Conservation (phyloP, 257 asterid species). For the Solanum dulcamara region DNA sequence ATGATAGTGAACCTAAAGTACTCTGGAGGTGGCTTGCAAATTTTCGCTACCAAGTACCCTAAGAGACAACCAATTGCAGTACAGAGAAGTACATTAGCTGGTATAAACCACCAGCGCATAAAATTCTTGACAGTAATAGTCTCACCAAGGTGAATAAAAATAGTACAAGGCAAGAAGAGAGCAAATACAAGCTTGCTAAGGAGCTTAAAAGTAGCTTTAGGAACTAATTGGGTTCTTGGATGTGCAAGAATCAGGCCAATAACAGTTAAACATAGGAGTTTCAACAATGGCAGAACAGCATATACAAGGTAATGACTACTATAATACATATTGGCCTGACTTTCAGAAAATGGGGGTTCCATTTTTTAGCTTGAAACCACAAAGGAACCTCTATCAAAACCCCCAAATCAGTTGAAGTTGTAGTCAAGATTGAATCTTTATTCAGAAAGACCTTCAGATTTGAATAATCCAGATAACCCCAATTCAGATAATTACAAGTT, state of each 20-base stretch:
- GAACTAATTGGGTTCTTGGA: slow-evolving; percentile 67
- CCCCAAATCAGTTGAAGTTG: neutral
- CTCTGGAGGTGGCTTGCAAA: slow-evolving; percentile 77
- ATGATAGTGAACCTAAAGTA: slow-evolving; percentile 66
- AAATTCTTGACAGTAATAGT: slow-evolving; percentile 61
- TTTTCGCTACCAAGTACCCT: slow-evolving; percentile 56
- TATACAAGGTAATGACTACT: slow-evolving; percentile 35
- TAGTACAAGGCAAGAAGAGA: slow-evolving; percentile 72
- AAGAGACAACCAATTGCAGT: slow-evolving; percentile 68
- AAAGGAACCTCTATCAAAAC: neutral
- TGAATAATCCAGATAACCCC: neutral
- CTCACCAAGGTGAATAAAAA: slow-evolving; percentile 83
- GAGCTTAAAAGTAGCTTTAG: slow-evolving; percentile 82
- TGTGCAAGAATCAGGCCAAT: slow-evolving; percentile 70
- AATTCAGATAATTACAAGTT: neutral
- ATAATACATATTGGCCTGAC: slow-evolving; percentile 4
- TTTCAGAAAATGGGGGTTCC: slow-evolving; percentile 17
- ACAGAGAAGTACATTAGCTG: slow-evolving; percentile 75
- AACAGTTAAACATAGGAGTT: slow-evolving; percentile 56
- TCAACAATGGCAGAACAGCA: slow-evolving; percentile 64
- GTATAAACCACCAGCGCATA: slow-evolving; percentile 79
- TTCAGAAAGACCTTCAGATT: neutral
- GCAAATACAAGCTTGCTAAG: slow-evolving; percentile 88
- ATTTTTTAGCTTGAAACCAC: slow-evolving; percentile 6
- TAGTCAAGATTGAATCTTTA: slow-evolving; percentile 13